A percentile compares a stretch with the other conserved stretches of the same genome.
Evolutionary conservation across 345 rosid species (phyloP).

Genomic region (Citrus inodora): DNA sequence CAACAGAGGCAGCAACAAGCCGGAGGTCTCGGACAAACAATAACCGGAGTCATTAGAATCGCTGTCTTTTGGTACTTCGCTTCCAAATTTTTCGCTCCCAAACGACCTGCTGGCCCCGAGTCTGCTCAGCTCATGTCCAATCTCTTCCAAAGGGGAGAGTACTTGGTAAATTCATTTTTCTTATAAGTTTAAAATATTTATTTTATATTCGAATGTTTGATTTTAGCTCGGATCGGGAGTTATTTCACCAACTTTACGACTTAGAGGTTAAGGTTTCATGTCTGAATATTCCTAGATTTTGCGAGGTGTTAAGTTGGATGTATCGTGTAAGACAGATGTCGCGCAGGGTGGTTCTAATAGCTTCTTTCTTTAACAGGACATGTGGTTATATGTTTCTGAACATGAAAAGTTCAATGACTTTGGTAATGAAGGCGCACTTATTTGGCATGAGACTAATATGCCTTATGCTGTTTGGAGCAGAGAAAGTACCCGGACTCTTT

Average conservation of each 20-base stretch:
- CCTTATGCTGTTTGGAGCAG: slow-evolving; percentile 92
- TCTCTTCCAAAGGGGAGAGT: slow-evolving; percentile 79
- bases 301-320: neutral
- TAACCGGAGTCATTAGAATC: slow-evolving; percentile 77
- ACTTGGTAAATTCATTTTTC: slow-evolving; percentile 44
- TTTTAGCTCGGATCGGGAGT: neutral
- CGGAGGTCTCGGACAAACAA: slow-evolving; percentile 65
- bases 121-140: slow-evolving; percentile 67
- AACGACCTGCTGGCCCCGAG: slow-evolving; percentile 43
- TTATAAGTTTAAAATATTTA: neutral
- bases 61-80: slow-evolving; percentile 93
- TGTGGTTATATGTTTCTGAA: slow-evolving; percentile 92
- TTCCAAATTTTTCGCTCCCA: slow-evolving; percentile 85
- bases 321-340: neutral
- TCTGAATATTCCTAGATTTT: neutral
- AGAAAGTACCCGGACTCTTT: slow-evolving; percentile 61
- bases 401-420: slow-evolving; percentile 66
- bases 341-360: neutral
- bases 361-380: slow-evolving; percentile 55
- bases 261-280: neutral
- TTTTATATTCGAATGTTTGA: neutral
- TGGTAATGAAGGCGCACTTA: slow-evolving; percentile 61
- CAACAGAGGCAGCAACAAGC: slow-evolving; percentile 41
- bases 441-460: slow-evolving; percentile 88
- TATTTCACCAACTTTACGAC: neutral